A percentile compares a stretch with the other conserved stretches of the same genome.
Evolutionary conservation across 2,329 filamentous ascomycete genomes (phyloP).

Genomic region (Aspergillus neotritici): DNA sequence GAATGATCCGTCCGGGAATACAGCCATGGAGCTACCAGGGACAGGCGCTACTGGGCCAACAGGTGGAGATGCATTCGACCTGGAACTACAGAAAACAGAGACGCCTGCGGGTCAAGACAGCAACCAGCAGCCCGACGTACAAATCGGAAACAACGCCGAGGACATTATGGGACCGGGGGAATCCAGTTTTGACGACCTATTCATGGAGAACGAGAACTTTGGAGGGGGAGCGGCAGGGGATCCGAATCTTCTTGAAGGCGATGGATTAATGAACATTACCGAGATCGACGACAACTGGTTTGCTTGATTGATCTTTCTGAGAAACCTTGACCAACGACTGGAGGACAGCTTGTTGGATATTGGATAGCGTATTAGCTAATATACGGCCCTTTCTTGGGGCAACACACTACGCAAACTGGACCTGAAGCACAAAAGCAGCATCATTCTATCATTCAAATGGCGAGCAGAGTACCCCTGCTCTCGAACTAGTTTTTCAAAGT

Average conservation of each 20-base stretch:
- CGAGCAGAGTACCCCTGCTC: too few relatives aligned
- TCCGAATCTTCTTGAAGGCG: constrained; percentile 31
- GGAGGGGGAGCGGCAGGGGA: constrained; percentile 28
- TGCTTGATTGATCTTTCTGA: constrained; percentile 14
- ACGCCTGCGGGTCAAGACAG: constrained; percentile 16
- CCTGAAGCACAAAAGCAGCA: too few relatives aligned
- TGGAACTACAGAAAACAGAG: constrained; percentile 30
- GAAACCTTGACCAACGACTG: not conserved
- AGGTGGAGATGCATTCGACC: constrained; percentile 33
- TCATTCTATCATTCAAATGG: too few relatives aligned
- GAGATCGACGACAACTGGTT: constrained; percentile 41
- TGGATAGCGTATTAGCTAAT: too few relatives aligned
- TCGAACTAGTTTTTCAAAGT: too few relatives aligned
- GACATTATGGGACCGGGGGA: constrained; percentile 36
- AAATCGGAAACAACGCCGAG: constrained; percentile 21
- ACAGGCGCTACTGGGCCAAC: constrained; percentile 25
- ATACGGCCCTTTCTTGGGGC: too few relatives aligned
- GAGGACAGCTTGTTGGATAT: too few relatives aligned
- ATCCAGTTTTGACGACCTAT: constrained; percentile 44
- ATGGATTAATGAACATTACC: constrained; percentile 34
- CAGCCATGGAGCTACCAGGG: constrained; percentile 26
- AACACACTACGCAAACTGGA: too few relatives aligned
- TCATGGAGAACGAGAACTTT: constrained; percentile 37
- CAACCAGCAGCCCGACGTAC: constrained; percentile 10
- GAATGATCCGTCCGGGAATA: constrained; percentile 14